Evolutionary conservation across 257 asterid species (phyloP).

Genomic region (Sherardia arvensis): DNA sequence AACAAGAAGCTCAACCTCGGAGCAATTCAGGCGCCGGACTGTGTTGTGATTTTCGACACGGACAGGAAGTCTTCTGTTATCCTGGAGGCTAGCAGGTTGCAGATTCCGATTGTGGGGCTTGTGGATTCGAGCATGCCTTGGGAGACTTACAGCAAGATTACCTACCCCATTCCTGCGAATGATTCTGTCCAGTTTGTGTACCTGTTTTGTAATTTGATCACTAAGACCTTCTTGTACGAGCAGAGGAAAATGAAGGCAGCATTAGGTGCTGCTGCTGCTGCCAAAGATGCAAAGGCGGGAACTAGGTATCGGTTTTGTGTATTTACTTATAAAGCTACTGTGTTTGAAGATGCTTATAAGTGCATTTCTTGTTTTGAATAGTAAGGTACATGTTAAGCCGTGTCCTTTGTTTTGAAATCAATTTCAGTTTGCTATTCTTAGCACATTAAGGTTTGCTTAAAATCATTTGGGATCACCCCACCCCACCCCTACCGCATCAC

Average conservation of each 20-base stretch:
- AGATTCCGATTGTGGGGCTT: constrained; percentile 85
- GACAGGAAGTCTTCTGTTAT: constrained; percentile 81
- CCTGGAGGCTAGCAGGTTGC: constrained; percentile 65
- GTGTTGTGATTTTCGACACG: constrained; percentile 76
- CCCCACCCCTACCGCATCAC: background rate
- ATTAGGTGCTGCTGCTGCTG: constrained; percentile 21
- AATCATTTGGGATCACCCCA: background rate
- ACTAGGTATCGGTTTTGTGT: constrained; percentile 21
- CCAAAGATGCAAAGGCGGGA: constrained; percentile 22
- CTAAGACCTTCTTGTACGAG: constrained; percentile 78
- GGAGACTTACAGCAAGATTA: constrained; percentile 69
- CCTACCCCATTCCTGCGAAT: constrained; percentile 87
- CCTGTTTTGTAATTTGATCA: constrained; percentile 86
- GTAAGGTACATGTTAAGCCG: background rate
- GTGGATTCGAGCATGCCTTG: constrained; percentile 83
- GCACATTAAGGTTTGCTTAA: background rate
- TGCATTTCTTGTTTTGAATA: background rate
- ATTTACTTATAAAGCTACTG: background rate
- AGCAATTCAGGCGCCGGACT: constrained; percentile 67
- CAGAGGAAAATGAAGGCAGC: constrained; percentile 38
- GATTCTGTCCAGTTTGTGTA: constrained; percentile 87
- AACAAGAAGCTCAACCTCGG: constrained; percentile 69
- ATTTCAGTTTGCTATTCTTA: background rate
- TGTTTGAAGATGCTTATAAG: background rate
- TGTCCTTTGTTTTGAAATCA: background rate